Evolutionary conservation across 257 asterid species (phyloP), one percentile per base, ranked within the genome.

Genomic region (Eustoma russellianum): DNA sequence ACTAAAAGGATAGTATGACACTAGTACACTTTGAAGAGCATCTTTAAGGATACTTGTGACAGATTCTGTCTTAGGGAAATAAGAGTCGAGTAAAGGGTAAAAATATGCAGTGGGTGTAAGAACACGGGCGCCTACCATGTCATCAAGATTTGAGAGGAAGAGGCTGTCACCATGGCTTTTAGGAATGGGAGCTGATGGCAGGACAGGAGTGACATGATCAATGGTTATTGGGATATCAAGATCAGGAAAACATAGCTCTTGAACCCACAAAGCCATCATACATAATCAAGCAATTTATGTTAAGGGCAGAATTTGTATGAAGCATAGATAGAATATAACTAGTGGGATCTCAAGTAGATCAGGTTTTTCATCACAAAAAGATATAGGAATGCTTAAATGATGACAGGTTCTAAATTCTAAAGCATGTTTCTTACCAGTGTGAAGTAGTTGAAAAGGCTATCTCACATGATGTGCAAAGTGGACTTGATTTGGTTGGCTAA

Each of bases 111-210:
- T 85, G 13, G 94, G 97, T 46, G 97, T 88, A 66, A 85, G 83
- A 59, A 73, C 86, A 1, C 94, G 93, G 12, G 76, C 77, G 7
- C 97, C 96, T 45, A 90, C 63, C 88, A 81, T 79, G 71, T 90
- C 96, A 59, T 90, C 97, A 8, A 90, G 93, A 66, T 90, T 90
- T 8, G 97, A 86, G 75, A 90, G 93, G 74, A 86, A 90, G 17
- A 86, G 94, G 55, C 49, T 67, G 11, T 74, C 74, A 13, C 67
- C 80, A 28, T 69, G 41, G 30, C 68, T 38, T 13, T 57, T 60
- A 2, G 88, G 68, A 17, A 64, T 64, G 45, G 66, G 40, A 19
- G 52, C 19, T 34, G 71, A 57, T 7, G 95, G 73, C 33, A 62
- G 67, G 58, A 84, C 68, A 0, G 78, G 77, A 35, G 69, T 57